Percentiles rank a stretch among this genome's conserved stretches.
These are phyloP conservation scores for Gillenia trifoliata DNA, from an alignment of 306 rosid species.

Conservation along the genomic window DNA sequence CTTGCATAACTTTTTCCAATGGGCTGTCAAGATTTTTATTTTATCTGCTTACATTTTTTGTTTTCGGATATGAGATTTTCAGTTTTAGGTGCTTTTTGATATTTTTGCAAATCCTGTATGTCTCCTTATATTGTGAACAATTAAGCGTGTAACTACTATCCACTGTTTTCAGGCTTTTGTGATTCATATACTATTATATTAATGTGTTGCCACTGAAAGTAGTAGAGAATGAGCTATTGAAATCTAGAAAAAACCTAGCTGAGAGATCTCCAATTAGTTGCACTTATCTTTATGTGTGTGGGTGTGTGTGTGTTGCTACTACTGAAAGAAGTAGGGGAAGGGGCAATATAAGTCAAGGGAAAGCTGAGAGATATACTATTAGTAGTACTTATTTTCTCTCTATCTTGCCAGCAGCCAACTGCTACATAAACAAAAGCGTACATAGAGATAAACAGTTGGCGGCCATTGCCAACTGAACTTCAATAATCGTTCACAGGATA, in stretches of 20 bases:
- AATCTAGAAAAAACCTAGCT: background rate
- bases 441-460: background rate
- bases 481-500: background rate
- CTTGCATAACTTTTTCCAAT: constrained; percentile 14
- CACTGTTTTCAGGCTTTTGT: background rate
- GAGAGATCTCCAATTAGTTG: background rate
- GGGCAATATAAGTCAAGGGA: background rate
- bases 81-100: background rate
- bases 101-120: background rate
- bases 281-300: background rate
- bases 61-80: background rate
- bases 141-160: background rate
- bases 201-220: background rate
- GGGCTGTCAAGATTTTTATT: background rate
- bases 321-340: background rate
- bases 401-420: background rate
- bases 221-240: background rate
- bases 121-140: background rate
- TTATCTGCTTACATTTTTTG: background rate
- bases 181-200: background rate
- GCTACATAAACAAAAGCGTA: background rate
- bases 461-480: background rate
- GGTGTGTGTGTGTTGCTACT: no score
- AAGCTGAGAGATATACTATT: background rate
- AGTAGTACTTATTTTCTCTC: no score